A percentile compares a stretch with the other conserved stretches of the same genome.
These are phyloP conservation scores for Mortierella sp. DNA, from an alignment of 371 early-diverging fungal genomes.

Conservation along the genomic window DNA sequence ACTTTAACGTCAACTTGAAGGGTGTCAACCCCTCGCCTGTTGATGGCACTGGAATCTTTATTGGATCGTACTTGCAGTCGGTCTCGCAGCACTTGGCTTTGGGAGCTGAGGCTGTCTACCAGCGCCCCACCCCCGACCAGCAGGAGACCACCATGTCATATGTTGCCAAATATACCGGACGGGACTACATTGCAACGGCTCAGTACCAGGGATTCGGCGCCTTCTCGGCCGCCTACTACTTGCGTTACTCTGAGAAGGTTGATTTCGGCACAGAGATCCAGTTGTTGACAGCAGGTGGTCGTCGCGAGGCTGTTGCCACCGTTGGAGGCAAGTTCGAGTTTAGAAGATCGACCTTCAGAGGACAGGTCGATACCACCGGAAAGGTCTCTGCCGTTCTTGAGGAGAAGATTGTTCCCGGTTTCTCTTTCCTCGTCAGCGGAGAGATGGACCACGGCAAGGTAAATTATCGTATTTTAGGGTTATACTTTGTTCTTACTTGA, in stretches of 20 bases:
- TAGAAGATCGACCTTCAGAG: conserved; percentile 91
- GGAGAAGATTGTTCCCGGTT: conserved; percentile 95
- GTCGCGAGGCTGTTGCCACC: conserved; percentile 93
- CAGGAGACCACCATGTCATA: conserved; percentile 86
- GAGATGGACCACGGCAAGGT: conserved; percentile 97
- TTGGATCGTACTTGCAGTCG: conserved; percentile 93
- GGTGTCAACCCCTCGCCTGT: conserved; percentile 95
- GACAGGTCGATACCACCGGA: conserved; percentile 92
- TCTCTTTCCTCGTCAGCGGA: conserved; percentile 92
- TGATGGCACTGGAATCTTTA: conserved; percentile 92
- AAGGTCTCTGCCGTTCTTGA: conserved; percentile 91
- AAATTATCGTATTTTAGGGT: conserved; percentile 25
- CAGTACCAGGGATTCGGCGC: conserved; percentile 89
- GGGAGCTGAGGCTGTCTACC: conserved; percentile 91
- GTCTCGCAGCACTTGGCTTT: conserved; percentile 86
- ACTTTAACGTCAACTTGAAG: conserved; percentile 91
- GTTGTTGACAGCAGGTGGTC: conserved; percentile 79
- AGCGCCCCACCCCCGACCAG: conserved; percentile 88
- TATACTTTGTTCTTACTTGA: not conserved
- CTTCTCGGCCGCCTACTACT: conserved; percentile 91
- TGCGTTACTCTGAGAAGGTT: conserved; percentile 92
- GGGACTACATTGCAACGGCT: conserved; percentile 84
- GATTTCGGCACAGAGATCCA: conserved; percentile 96
- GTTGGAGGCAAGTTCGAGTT: conserved; percentile 98
- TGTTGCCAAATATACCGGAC: conserved; percentile 82